Evolutionary conservation across 768 basidiomycete genomes (phyloP).

Genomic region (Hortiboletus flavorubellus): DNA sequence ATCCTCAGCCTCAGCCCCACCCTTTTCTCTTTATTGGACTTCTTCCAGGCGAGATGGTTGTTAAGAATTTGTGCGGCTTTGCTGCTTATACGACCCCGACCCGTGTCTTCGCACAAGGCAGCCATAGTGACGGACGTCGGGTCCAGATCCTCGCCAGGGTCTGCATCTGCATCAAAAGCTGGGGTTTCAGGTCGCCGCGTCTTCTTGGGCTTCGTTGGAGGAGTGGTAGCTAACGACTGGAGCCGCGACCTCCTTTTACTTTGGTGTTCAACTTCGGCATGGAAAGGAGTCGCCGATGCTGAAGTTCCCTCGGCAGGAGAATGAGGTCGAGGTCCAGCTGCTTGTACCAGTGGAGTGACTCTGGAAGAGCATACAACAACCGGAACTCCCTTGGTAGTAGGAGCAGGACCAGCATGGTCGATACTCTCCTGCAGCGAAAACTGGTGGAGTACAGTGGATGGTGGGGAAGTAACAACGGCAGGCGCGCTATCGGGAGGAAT

Average conservation of each 20-base stretch:
- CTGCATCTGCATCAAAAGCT: slow-evolving; percentile 53
- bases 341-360: no score
- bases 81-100: slow-evolving; percentile 74
- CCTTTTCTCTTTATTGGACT: slow-evolving; percentile 62
- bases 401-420: not conserved
- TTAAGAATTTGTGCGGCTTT: slow-evolving; percentile 69
- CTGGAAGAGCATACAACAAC: no score
- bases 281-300: slow-evolving; percentile 1
- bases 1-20: slow-evolving; percentile 57
- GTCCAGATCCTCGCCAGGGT: slow-evolving; percentile 74
- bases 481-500: not conserved
- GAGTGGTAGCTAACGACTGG: slow-evolving; percentile 12
- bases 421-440: slow-evolving; percentile 5
- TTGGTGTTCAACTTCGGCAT: slow-evolving; percentile 20
- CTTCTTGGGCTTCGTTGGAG: slow-evolving; percentile 35
- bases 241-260: slow-evolving; percentile 21
- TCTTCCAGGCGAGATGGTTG: slow-evolving; percentile 73
- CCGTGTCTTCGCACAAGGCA: slow-evolving; percentile 69
- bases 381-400: no score
- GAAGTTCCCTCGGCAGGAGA: not conserved
- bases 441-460: not conserved
- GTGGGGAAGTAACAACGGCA: no score
- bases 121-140: slow-evolving; percentile 87
- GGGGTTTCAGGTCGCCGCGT: slow-evolving; percentile 48
- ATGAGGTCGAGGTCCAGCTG: no score